Conservation (phyloP, 2,329 filamentous ascomycete genomes). For the Bipolaris cookei region DNA sequence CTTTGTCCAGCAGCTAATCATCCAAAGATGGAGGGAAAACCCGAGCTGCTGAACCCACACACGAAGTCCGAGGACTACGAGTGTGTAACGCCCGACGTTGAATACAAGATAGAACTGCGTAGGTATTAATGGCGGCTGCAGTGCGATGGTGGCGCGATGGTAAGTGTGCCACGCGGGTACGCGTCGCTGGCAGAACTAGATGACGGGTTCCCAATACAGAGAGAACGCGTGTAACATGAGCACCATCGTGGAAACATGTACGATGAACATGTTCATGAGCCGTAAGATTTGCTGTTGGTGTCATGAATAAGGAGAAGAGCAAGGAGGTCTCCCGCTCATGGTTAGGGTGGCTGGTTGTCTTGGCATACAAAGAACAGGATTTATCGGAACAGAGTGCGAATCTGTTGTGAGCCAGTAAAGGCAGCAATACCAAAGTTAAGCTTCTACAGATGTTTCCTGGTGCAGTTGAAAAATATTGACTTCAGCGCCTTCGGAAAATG, state of each 20-base stretch:
- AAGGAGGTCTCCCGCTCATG: background rate
- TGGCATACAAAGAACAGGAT: background rate
- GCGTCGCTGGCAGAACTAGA: background rate
- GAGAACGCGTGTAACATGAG: too few relatives aligned
- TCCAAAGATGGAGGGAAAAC: constrained; percentile 27
- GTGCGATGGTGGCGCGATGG: background rate
- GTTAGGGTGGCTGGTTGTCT: background rate
- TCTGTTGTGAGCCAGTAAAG: background rate
- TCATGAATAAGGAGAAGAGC: background rate
- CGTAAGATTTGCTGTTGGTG: background rate
- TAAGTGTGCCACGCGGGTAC: background rate
- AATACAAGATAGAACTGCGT: background rate
- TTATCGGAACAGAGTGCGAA: background rate
- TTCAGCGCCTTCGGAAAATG: background rate
- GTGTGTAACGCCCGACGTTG: constrained; percentile 29
- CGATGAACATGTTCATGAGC: background rate
- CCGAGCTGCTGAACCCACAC: constrained; percentile 42
- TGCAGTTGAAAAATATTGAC: background rate
- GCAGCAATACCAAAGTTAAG: too few relatives aligned
- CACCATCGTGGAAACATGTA: background rate
- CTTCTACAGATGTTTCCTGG: background rate
- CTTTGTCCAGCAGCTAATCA: constrained; percentile 47
- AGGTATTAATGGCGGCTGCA: background rate
- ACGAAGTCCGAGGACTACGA: constrained; percentile 32
- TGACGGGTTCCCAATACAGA: background rate